Base-by-base conservation (phyloP, 2,329 filamentous ascomycete genomes). In the Lachnellula arida region DNA sequence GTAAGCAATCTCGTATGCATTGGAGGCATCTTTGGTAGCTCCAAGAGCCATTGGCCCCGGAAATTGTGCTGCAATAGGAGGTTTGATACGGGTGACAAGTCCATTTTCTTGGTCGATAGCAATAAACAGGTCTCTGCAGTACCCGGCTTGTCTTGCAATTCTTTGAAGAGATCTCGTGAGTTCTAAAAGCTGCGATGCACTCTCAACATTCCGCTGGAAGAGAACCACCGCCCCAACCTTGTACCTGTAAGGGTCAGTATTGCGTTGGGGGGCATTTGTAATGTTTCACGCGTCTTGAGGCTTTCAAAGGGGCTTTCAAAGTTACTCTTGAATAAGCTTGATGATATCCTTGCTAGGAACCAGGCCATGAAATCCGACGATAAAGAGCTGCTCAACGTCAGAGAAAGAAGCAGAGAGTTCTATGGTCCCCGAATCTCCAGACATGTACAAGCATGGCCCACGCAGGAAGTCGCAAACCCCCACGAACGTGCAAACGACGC, bases 101-200 rank as follows among this genome's bases (percentile, higher is more conserved):
- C 74, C 74, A 69, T 76, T 76, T 58, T 77, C 75, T 59, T 76
- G 74, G 49, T 76, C 74, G 37, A 75, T 73, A 4, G 71, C 72
- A 34, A 77, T 76, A 49, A 77, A 71, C 1, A 77, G 63, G 50
- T 70, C 72, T 52, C 71, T 68, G 37, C 68, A 44, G 58, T 77
- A 70, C 5, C 73, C 72, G 17, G 73, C 70, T 22, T 65, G 47
- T 55, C 64, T 71, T 22, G 75, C 73, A 51, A 72, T 70, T 35
- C 69, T 60, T 64, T 76, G 75, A 2, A 76, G 68, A 34, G 69
- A 68, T 3, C 70, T 63, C 1, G 46, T 66, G n/a, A 67, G 55
- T 54, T 71, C 68, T 56, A 70, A 65, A n/a, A 76, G 67, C 56
- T 77, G 74, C 3, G 60, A 58, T 2, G 69, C 70, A 63, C 64